Evolutionary conservation across 148 eudicot species (phyloP).

Genomic region (Linanthus parryae): DNA sequence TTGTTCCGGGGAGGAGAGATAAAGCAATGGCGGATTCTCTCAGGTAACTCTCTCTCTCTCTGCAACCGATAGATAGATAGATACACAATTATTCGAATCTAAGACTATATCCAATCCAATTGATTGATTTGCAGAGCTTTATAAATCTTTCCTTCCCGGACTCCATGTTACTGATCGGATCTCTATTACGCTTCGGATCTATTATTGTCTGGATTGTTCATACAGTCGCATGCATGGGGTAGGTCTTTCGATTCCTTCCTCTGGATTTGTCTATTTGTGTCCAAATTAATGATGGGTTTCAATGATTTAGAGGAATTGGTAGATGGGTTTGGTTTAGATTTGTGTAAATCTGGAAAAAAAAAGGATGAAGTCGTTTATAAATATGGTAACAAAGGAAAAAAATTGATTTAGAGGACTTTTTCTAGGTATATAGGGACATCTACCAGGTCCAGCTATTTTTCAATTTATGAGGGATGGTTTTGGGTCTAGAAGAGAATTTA

Average conservation of each 20-base stretch:
- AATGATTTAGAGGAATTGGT: background rate
- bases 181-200: conserved; percentile 19
- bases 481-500: too few relatives aligned
- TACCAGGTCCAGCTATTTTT: too few relatives aligned
- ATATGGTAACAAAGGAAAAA: too few relatives aligned
- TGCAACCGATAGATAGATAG: background rate
- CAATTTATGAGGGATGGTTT: too few relatives aligned
- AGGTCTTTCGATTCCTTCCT: conserved; percentile 14
- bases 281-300: background rate
- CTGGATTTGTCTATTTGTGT: background rate
- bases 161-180: conserved; percentile 29
- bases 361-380: too few relatives aligned
- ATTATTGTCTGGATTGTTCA: conserved; percentile 19
- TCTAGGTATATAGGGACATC: too few relatives aligned
- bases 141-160: conserved; percentile 11
- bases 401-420: too few relatives aligned
- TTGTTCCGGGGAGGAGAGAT: too few relatives aligned
- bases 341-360: too few relatives aligned
- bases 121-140: conserved; percentile 10
- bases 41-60: conserved; percentile 12
- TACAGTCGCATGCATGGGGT: conserved; percentile 38
- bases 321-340: background rate
- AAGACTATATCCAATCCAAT: background rate
- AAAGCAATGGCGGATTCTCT: conserved; percentile 10
- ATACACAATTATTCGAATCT: background rate